phyloP scores from a whole-genome alignment of 2,329 filamentous ascomycete species.

The Claviceps digitariae region DNA sequence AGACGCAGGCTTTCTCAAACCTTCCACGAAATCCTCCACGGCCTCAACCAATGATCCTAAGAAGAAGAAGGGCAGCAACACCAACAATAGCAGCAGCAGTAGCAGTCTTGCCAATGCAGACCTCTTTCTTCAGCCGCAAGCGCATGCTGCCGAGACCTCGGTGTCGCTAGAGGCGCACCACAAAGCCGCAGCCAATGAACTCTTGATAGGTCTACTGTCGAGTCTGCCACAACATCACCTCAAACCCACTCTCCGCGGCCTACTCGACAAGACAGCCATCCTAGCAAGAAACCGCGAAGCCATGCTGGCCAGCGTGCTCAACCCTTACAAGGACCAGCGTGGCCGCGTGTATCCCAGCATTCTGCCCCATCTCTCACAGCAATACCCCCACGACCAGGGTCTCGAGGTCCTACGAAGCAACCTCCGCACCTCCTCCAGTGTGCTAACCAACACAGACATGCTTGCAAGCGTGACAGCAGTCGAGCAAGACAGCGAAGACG shows the following conservation, averaged over 20 bases:
- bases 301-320: conserved; percentile 71
- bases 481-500: conserved; percentile 23
- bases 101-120: conserved; percentile 50
- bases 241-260: conserved; percentile 55
- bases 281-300: conserved; percentile 54
- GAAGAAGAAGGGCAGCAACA: conserved; percentile 21
- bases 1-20: conserved; percentile 33
- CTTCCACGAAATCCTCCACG: conserved; percentile 18
- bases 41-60: conserved; percentile 13
- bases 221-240: conserved; percentile 53
- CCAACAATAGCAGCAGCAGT: conserved; percentile 13
- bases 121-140: conserved; percentile 44
- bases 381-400: conserved; percentile 46
- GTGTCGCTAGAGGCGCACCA: conserved; percentile 31
- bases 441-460: conserved; percentile 14
- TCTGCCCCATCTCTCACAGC: conserved; percentile 61
- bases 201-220: conserved; percentile 51
- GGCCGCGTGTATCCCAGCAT: conserved; percentile 58
- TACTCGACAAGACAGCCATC: conserved; percentile 72
- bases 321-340: conserved; percentile 54
- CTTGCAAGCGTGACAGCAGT: conserved; percentile 23
- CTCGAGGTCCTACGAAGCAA: conserved; percentile 59
- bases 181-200: conserved; percentile 38
- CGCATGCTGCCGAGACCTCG: conserved; percentile 17
- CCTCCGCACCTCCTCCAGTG: conserved; percentile 29